Base-by-base conservation (phyloP, 208 protist species). In the Acanthamoeba culbertsoni region DNA sequence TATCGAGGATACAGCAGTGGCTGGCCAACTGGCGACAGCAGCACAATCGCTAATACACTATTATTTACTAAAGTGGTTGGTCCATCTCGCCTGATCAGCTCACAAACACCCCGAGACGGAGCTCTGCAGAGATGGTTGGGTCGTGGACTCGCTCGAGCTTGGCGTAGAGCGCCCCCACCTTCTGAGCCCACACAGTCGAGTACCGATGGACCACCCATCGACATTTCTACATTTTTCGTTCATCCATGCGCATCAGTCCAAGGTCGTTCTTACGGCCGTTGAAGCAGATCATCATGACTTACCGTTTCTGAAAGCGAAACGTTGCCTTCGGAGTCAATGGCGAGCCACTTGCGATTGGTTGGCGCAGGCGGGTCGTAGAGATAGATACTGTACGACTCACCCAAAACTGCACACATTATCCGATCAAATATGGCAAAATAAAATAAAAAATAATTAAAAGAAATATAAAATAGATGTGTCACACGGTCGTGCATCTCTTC, bases 1-100 rank as follows among this genome's bases (percentile, higher is more conserved):
- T 98, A 53, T 95, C 97, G 23, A 65, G 86, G 1, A 93, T 97
- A 55, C 26, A 55, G 7, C 53, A 94, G 55, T 97, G 94, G 95
- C 62, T 96, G n/a, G 35, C 68, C 37, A 77, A 37, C 68, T 77
- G 68, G 68, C 33, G 68, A 26, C n/a, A n/a, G n/a, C n/a, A n/a
- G n/a, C n/a, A n/a, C n/a, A n/a, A n/a, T n/a, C n/a, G n/a, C n/a
- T n/a, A n/a, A n/a, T n/a, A n/a, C n/a, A n/a, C n/a, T n/a, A n/a
- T n/a, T n/a, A n/a, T n/a, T n/a, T n/a, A n/a, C n/a, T n/a, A n/a
- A n/a, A n/a, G n/a, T n/a, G n/a, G n/a, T n/a, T n/a, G n/a, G n/a
- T n/a, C n/a, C n/a, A n/a, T n/a, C n/a, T n/a, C n/a, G n/a, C n/a
- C n/a, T n/a, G n/a, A n/a, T n/a, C n/a, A n/a, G n/a, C 59, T 33